A percentile compares a stretch with the other conserved stretches of the same genome.
Evolutionary conservation across 305 asterid genomes (phyloP).

Genomic region (Galium porrigens): DNA sequence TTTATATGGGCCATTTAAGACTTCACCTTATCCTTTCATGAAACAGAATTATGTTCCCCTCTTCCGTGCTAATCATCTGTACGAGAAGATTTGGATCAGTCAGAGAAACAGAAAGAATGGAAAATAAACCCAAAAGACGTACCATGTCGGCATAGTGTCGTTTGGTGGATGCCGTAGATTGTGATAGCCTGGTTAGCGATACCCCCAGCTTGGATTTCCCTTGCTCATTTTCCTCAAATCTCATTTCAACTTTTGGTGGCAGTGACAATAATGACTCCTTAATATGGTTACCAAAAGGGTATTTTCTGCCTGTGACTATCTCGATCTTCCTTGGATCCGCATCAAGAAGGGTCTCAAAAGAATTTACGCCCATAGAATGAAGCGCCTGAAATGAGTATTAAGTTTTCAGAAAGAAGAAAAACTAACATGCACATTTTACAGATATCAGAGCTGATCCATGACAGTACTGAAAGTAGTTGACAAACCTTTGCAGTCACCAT

Average conservation of each 20-base stretch:
- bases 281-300: slow-evolving; percentile 89
- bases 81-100: slow-evolving; percentile 11
- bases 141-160: slow-evolving; percentile 88
- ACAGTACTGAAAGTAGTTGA: neutral
- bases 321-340: slow-evolving; percentile 98
- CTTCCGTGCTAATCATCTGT: slow-evolving; percentile 71
- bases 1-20: neutral
- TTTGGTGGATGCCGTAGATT: slow-evolving; percentile 38
- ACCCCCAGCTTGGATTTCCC: slow-evolving; percentile 63
- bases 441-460: neutral
- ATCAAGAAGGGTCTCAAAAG: slow-evolving; percentile 64
- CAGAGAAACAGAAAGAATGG: neutral
- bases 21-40: slow-evolving; percentile 76
- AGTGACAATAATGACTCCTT: slow-evolving; percentile 63
- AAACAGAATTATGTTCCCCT: slow-evolving; percentile 55
- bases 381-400: slow-evolving; percentile 48
- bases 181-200: slow-evolving; percentile 67
- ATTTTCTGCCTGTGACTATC: slow-evolving; percentile 76
- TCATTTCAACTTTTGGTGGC: slow-evolving; percentile 78
- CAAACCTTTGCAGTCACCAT: slow-evolving; percentile 97
- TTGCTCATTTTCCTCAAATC: slow-evolving; percentile 40
- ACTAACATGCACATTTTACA: neutral
- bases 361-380: slow-evolving; percentile 79
- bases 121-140: slow-evolving; percentile 16
- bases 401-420: slow-evolving; percentile 15